Conservation (phyloP, 23 red algal species). For the Gracilaria domingensis region DNA sequence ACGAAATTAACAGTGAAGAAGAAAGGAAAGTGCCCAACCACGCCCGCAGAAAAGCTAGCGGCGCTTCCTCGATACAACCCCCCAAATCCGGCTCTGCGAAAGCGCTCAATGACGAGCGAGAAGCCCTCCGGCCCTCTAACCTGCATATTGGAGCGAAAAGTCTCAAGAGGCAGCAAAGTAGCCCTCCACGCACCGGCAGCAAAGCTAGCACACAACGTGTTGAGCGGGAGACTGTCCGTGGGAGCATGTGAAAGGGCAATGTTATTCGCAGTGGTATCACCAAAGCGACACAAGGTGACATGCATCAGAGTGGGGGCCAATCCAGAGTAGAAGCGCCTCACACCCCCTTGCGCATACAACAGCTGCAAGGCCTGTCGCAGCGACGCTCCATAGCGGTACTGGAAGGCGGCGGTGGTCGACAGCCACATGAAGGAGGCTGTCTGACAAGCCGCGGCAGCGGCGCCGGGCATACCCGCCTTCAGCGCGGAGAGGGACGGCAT, state of each 20-base stretch:
- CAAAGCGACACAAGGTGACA: constrained; percentile 63
- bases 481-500: constrained; percentile 46
- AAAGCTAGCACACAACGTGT: constrained; percentile 57
- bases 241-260: constrained; percentile 37
- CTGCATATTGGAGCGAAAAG: constrained; percentile 59
- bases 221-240: constrained; percentile 25
- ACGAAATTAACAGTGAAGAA: constrained; percentile 73
- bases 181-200: constrained; percentile 49
- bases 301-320: constrained; percentile 48
- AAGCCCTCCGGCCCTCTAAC: constrained; percentile 43
- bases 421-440: constrained; percentile 64
- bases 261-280: constrained; percentile 67
- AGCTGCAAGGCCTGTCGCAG: constrained; percentile 39
- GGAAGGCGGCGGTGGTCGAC: constrained; percentile 66
- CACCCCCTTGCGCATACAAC: constrained; percentile 60
- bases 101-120: constrained; percentile 20
- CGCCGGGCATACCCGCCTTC: constrained; percentile 65
- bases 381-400: constrained; percentile 55
- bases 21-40: constrained; percentile 67
- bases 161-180: constrained; percentile 64
- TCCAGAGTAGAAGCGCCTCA: constrained; percentile 68
- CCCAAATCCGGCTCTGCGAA: constrained; percentile 34
- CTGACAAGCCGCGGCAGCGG: constrained; percentile 59
- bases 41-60: constrained; percentile 53
- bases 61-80: constrained; percentile 58